Evolutionary conservation across 371 early-diverging fungal genomes (phyloP).

Genomic region (Rhizopus sp.): DNA sequence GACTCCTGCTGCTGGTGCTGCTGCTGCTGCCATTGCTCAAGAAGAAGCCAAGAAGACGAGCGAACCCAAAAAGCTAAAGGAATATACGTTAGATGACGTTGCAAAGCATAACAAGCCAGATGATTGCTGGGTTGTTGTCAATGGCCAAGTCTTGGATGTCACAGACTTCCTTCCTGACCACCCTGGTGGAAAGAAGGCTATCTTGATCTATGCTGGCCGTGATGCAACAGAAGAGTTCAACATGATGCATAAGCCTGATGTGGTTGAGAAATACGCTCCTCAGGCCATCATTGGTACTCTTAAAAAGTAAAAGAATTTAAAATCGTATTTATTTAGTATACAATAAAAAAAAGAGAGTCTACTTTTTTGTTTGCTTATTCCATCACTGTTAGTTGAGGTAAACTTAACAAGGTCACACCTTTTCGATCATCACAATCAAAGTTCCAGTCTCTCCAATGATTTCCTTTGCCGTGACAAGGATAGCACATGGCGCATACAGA

Average conservation of each 20-base stretch:
- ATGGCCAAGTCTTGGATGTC: constrained; percentile 90
- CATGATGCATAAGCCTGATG: constrained; percentile 89
- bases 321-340: no score
- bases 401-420: constrained; percentile 51
- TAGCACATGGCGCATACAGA: constrained; percentile 59
- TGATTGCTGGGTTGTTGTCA: constrained; percentile 96
- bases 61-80: constrained; percentile 42
- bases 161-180: constrained; percentile 90
- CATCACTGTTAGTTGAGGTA: constrained; percentile 37
- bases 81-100: constrained; percentile 71
- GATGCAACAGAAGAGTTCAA: constrained; percentile 92
- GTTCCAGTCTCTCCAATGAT: constrained; percentile 62
- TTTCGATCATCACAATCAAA: constrained; percentile 61
- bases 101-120: constrained; percentile 85
- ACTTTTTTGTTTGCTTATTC: constrained; percentile 24
- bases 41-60: constrained; percentile 34
- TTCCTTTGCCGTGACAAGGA: constrained; percentile 57
- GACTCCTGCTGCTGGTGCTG: constrained; percentile 32
- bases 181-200: constrained; percentile 86
- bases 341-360: constrained; percentile 1
- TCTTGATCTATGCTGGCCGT: constrained; percentile 80
- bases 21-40: constrained; percentile 31
- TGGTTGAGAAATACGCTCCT: constrained; percentile 87
- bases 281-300: constrained; percentile 77
- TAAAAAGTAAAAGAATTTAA: constrained; percentile 39